phyloP scores from a whole-genome alignment of 2,329 filamentous ascomycete species.

The Pestalotiopsis sp. region DNA sequence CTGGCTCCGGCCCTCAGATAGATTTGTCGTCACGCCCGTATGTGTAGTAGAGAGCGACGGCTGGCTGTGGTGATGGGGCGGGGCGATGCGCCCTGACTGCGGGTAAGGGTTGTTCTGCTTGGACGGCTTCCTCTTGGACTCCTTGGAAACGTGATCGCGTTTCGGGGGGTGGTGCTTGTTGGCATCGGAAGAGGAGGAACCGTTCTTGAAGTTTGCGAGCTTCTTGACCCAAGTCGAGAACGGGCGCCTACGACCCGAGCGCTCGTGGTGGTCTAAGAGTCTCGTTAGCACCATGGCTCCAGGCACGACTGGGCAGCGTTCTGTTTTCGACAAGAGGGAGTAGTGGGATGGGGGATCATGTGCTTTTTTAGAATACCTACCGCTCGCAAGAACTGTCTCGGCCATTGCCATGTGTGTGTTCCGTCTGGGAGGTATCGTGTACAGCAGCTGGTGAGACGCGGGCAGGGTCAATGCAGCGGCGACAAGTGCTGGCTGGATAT shows the following conservation, averaged over 20 bases:
- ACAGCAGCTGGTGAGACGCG: background rate
- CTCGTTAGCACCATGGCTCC: constrained; percentile 1
- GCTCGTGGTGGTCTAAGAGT: constrained; percentile 56
- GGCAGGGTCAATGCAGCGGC: background rate
- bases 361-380: background rate
- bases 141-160: constrained; percentile 38
- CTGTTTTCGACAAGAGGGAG: background rate
- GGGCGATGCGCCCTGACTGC: constrained; percentile 65
- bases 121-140: constrained; percentile 57
- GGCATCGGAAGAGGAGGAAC: constrained; percentile 59
- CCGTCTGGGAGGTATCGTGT: background rate
- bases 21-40: constrained; percentile 48
- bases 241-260: constrained; percentile 71
- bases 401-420: constrained; percentile 5
- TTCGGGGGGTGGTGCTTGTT: constrained; percentile 40
- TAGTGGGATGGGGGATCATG: background rate
- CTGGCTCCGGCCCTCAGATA: constrained; percentile 57
- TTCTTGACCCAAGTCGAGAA: constrained; percentile 96
- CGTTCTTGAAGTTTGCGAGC: constrained; percentile 78
- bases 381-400: constrained; percentile 1
- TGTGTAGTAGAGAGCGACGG: constrained; percentile 57
- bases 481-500: background rate
- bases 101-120: constrained; percentile 92
- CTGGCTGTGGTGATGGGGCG: constrained; percentile 43
- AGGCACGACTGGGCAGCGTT: background rate